phyloP scores from a whole-genome alignment of 495 filamentous ascomycete species.

The Neurospora terricola region DNA sequence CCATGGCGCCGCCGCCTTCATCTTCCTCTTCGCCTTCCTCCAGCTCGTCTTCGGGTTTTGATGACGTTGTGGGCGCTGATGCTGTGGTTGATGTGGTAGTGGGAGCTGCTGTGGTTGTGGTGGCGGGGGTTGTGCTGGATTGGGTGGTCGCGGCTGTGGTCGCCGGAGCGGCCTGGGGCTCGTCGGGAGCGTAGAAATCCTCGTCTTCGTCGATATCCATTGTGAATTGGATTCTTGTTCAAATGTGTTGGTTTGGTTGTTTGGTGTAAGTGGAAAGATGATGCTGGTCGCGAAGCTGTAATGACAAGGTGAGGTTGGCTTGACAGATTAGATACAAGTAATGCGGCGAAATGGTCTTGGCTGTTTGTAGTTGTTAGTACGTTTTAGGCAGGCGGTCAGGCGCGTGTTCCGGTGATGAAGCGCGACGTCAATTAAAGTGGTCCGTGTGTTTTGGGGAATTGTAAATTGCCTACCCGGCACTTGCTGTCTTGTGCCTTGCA shows the following conservation, averaged over 20 bases:
- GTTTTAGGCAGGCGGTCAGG: slow-evolving; percentile 19
- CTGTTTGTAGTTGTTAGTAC: slow-evolving; percentile 1
- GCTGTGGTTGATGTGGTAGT: background rate
- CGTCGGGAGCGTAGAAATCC: slow-evolving; percentile 54
- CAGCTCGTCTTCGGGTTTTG: slow-evolving; percentile 33
- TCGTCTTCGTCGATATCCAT: slow-evolving; percentile 66
- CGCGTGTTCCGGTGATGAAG: background rate
- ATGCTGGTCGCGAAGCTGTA: background rate
- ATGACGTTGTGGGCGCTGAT: slow-evolving; percentile 4
- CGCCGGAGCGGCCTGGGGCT: slow-evolving; percentile 24
- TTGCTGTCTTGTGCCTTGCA: background rate
- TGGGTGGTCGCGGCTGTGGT: slow-evolving; percentile 6
- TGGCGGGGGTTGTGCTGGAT: background rate
- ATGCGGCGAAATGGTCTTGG: background rate
- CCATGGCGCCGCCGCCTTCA: slow-evolving; percentile 58
- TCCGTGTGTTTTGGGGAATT: background rate
- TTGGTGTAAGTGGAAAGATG: background rate
- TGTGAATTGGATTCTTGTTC: slow-evolving; percentile 1
- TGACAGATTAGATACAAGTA: slow-evolving; percentile 22
- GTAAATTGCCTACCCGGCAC: background rate
- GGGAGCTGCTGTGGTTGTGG: background rate
- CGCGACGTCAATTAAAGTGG: slow-evolving; percentile 3
- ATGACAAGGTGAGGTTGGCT: slow-evolving; percentile 13
- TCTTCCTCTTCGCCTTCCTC: slow-evolving; percentile 56
- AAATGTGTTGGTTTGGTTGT: background rate